Conservation (phyloP, 2,329 filamentous ascomycete species). For the Rutstroemia sp. region DNA sequence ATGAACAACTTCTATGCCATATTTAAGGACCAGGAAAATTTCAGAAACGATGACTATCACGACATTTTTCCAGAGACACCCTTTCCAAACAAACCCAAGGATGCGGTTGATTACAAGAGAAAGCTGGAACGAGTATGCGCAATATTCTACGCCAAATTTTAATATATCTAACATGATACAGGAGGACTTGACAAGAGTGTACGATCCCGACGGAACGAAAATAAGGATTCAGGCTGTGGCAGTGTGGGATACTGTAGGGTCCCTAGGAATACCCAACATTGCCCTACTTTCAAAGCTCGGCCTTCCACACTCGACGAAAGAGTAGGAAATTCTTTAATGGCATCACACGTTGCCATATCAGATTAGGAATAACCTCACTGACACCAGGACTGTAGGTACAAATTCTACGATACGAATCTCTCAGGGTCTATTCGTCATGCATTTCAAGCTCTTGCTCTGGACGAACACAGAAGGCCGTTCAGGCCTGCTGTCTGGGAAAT, state of each 20-base stretch:
- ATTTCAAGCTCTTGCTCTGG: conserved; percentile 44
- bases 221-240: conserved; percentile 40
- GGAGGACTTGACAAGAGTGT: conserved; percentile 32
- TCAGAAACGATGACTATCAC: conserved; percentile 30
- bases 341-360: not conserved
- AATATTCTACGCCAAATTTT: too few relatives aligned
- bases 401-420: conserved; percentile 39
- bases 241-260: conserved; percentile 41
- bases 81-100: conserved; percentile 24
- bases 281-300: conserved; percentile 30
- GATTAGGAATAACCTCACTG: not conserved
- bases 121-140: conserved; percentile 31
- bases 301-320: conserved; percentile 31
- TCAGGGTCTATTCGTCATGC: conserved; percentile 37
- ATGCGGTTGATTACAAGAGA: conserved; percentile 28
- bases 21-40: conserved; percentile 30
- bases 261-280: conserved; percentile 34
- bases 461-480: conserved; percentile 38
- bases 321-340: conserved; percentile 1
- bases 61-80: conserved; percentile 27
- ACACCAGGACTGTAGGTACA: conserved; percentile 14
- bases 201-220: conserved; percentile 28
- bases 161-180: conserved; percentile 14
- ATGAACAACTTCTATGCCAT: conserved; percentile 38
- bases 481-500: conserved; percentile 35